Conservation (phyloP, 768 basidiomycete genomes). For the Rickenella mellea region DNA sequence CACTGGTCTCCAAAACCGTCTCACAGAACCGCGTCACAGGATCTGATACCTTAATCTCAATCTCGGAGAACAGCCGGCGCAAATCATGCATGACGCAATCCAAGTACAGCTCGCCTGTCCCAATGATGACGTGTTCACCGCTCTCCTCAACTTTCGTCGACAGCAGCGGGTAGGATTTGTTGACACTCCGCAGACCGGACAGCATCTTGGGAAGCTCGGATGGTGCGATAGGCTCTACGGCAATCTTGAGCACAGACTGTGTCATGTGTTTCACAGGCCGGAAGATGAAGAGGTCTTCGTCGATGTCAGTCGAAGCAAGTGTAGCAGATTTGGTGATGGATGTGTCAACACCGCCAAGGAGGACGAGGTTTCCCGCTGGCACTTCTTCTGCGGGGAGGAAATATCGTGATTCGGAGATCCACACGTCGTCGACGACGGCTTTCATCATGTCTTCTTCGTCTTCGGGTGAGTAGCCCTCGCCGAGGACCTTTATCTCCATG, state of each 20-base stretch:
- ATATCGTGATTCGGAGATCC: constrained; percentile 92
- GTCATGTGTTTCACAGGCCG: constrained; percentile 94
- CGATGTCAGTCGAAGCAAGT: constrained; percentile 56
- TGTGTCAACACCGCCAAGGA: constrained; percentile 87
- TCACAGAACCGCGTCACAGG: constrained; percentile 98
- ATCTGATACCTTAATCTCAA: constrained; percentile 99
- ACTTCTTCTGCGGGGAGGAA: constrained; percentile 84
- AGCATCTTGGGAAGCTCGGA: constrained; percentile 99
- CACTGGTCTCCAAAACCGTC: constrained; percentile 95
- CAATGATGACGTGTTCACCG: constrained; percentile 94
- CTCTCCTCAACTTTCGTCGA: constrained; percentile 97
- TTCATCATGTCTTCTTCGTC: constrained; percentile 98
- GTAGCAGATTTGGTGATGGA: constrained; percentile 96
- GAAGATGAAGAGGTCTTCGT: constrained; percentile 92
- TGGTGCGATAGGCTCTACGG: constrained; percentile 95
- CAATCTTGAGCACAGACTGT: constrained; percentile 92
- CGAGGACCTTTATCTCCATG: constrained; percentile 85
- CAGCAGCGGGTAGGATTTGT: constrained; percentile 93
- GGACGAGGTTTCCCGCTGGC: constrained; percentile 85
- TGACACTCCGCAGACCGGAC: constrained; percentile 90
- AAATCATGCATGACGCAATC: constrained; percentile 97
- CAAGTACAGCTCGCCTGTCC: constrained; percentile 93
- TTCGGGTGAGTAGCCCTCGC: constrained; percentile 96
- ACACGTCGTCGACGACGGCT: constrained; percentile 73
- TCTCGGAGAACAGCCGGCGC: constrained; percentile 86